Evolutionary conservation across 2,329 filamentous ascomycete genomes (phyloP).

Genomic region (Emericellopsis cladophorae): DNA sequence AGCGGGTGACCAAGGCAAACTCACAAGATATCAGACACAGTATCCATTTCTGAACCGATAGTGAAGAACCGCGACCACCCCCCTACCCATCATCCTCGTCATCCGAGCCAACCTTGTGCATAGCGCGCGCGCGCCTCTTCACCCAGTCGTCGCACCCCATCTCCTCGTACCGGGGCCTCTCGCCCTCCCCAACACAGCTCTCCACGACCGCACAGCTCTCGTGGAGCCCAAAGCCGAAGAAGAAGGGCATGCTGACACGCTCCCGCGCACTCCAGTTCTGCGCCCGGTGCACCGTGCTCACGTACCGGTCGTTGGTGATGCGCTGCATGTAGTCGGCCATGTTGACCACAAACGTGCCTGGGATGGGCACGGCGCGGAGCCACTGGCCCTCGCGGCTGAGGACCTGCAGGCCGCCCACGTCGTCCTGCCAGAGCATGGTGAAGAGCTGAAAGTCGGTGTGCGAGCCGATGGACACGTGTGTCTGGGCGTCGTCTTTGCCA

Average conservation of each 20-base stretch:
- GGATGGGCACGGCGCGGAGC: constrained; percentile 25
- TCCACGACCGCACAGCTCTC: constrained; percentile 27
- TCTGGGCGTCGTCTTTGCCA: not conserved
- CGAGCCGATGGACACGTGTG: constrained; percentile 28
- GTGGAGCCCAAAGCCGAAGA: constrained; percentile 22
- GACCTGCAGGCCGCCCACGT: constrained; percentile 28
- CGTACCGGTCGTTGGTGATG: constrained; percentile 34
- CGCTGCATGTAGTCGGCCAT: constrained; percentile 37
- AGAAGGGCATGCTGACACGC: constrained; percentile 7
- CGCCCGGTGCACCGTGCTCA: constrained; percentile 34
- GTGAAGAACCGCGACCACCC: too few relatives aligned
- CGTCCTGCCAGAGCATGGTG: constrained; percentile 32
- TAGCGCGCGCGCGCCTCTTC: constrained; percentile 16
- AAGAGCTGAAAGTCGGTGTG: constrained; percentile 42
- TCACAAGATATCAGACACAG: too few relatives aligned
- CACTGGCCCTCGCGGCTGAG: constrained; percentile 23
- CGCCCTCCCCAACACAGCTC: constrained; percentile 19
- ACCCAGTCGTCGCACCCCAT: constrained; percentile 26
- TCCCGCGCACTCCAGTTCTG: constrained; percentile 25
- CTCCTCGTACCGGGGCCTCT: constrained; percentile 22
- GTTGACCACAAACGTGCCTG: constrained; percentile 35
- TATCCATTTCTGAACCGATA: too few relatives aligned
- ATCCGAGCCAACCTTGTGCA: constrained; percentile 9
- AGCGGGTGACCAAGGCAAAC: too few relatives aligned
- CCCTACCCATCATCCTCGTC: too few relatives aligned